Percentiles rank a stretch among this genome's conserved stretches.
These are phyloP conservation scores for Candida freyschussii DNA, from an alignment of 1,139 yeast species.

Conservation along the genomic window DNA sequence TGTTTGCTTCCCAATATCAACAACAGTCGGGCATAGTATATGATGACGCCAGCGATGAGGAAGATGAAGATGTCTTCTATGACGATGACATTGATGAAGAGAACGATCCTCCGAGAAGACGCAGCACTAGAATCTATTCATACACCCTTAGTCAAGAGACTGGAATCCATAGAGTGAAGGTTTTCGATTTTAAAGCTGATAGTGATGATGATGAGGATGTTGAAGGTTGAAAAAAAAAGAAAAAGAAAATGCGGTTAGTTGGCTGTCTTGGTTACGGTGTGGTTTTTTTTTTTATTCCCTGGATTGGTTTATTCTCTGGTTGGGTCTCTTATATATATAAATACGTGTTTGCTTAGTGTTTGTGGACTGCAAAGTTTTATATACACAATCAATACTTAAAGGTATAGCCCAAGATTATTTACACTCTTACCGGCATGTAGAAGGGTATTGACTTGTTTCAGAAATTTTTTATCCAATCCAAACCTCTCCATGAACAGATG, in stretches of 20 bases:
- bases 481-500: constrained; percentile 20
- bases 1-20: constrained; percentile 64
- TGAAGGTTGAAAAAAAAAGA: too few relatives aligned
- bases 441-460: constrained; percentile 6
- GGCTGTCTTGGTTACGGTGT: background rate
- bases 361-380: too few relatives aligned
- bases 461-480: constrained; percentile 8
- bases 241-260: background rate
- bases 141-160: constrained; percentile 17
- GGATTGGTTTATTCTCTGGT: background rate
- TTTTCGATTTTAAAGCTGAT: constrained; percentile 47
- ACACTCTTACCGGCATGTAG: constrained; percentile 17
- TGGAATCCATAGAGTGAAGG: constrained; percentile 39
- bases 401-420: constrained; percentile 23
- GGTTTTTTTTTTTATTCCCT: background rate
- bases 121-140: constrained; percentile 14
- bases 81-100: constrained; percentile 11
- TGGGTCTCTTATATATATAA: background rate
- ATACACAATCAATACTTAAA: constrained; percentile 7
- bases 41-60: constrained; percentile 31
- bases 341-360: background rate
- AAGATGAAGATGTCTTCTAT: constrained; percentile 17
- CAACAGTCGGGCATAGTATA: constrained; percentile 46
- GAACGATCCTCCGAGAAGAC: constrained; percentile 3
- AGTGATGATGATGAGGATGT: constrained; percentile 29